A percentile compares a stretch with the other conserved stretches of the same genome.
Conservation (phyloP, 2,329 filamentous ascomycete genomes). For the Trichoderma sp. region DNA sequence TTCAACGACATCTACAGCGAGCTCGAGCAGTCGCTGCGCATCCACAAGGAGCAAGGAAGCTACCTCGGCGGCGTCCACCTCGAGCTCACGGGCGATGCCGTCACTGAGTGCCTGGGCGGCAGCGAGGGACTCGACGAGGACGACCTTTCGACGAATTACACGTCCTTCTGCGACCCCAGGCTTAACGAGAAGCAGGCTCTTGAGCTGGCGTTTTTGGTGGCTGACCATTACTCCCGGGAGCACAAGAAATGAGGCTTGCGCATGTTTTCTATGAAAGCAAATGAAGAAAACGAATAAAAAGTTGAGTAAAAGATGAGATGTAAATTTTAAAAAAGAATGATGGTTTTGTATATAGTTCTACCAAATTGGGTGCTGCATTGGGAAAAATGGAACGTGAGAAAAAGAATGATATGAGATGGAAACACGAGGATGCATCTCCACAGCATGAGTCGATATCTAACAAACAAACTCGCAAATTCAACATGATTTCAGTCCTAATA, state of each 20-base stretch:
- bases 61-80: constrained; percentile 93
- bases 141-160: constrained; percentile 86
- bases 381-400: background rate
- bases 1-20: constrained; percentile 90
- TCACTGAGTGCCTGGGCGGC: constrained; percentile 93
- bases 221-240: constrained; percentile 65
- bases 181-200: constrained; percentile 97
- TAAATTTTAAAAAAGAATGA: background rate
- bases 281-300: background rate
- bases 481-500: background rate
- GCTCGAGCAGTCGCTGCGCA: constrained; percentile 75
- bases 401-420: background rate
- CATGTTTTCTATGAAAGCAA: no score
- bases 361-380: background rate
- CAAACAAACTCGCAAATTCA: background rate
- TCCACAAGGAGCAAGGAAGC: constrained; percentile 79
- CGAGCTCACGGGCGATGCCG: constrained; percentile 91
- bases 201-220: constrained; percentile 90
- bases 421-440: background rate
- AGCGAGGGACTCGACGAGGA: constrained; percentile 84
- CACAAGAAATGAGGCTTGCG: constrained; percentile 23
- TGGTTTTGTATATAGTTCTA: background rate
- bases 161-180: constrained; percentile 90
- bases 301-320: background rate
- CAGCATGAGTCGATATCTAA: background rate